Evolutionary conservation across 1,284 basidiomycete genomes (phyloP).

Genomic region (Ustilago xerochloae): DNA sequence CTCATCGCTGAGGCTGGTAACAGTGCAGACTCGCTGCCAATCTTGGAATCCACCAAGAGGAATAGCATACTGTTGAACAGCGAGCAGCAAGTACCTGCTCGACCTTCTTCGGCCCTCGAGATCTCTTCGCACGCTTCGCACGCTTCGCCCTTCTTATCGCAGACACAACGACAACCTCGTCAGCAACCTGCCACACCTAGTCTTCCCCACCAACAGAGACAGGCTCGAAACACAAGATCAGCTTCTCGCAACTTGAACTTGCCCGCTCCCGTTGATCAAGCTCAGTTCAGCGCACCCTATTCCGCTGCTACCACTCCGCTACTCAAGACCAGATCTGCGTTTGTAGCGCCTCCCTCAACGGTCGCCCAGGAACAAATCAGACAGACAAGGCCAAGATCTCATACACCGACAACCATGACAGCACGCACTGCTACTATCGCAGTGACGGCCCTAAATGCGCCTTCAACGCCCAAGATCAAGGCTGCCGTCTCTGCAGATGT

Average conservation of each 20-base stretch:
- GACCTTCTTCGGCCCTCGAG: conserved; percentile 28
- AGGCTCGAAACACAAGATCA: conserved; percentile 14
- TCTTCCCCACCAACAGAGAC: not conserved
- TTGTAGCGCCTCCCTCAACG: not conserved
- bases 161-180: not conserved
- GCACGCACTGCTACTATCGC: conserved; percentile 6
- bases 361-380: not conserved
- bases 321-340: conserved; percentile 15
- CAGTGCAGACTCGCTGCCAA: conserved; percentile 30
- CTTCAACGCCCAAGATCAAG: conserved; percentile 38
- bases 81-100: not conserved
- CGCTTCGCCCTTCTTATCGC: conserved; percentile 9
- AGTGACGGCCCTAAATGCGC: too few species aligned
- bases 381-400: conserved; percentile 28
- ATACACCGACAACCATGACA: conserved; percentile 28
- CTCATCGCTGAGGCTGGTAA: conserved; percentile 21
- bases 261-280: not conserved
- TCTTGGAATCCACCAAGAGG: not conserved
- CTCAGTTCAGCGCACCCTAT: conserved; percentile 3
- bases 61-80: not conserved
- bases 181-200: not conserved
- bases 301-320: conserved; percentile 19
- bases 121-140: conserved; percentile 5
- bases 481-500: conserved; percentile 43
- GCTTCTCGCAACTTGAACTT: conserved; percentile 7